Percentiles rank a stretch among this genome's conserved stretches.
Evolutionary conservation across 768 basidiomycete genomes (phyloP).

Genomic region (Mycena rebaudengoi): DNA sequence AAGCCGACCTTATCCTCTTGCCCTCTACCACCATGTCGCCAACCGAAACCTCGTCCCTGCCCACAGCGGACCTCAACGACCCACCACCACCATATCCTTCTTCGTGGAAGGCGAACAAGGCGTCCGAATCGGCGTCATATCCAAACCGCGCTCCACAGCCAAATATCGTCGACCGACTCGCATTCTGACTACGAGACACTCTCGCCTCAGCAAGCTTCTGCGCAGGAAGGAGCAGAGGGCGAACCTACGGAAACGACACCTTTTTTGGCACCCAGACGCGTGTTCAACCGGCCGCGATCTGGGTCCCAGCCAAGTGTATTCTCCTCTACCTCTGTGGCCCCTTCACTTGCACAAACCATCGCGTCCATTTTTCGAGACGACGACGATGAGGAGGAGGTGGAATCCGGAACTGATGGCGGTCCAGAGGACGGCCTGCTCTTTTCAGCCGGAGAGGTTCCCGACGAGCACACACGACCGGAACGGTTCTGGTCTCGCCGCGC

Average conservation of each 20-base stretch:
- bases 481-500: constrained; percentile 43
- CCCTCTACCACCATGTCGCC: too few relatives aligned
- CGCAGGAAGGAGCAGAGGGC: constrained; percentile 33
- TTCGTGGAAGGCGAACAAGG: constrained; percentile 39
- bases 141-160: constrained; percentile 36
- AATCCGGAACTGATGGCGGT: constrained; percentile 21
- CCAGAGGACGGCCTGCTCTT: constrained; percentile 22
- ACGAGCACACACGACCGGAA: constrained; percentile 4
- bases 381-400: constrained; percentile 42
- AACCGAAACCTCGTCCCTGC: too few relatives aligned
- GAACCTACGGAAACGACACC: constrained; percentile 60
- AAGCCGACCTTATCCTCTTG: too few relatives aligned
- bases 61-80: constrained; percentile 47
- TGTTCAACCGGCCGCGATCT: constrained; percentile 55
- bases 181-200: constrained; percentile 45
- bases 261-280: constrained; percentile 45
- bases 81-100: constrained; percentile 80
- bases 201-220: constrained; percentile 27
- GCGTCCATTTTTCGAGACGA: constrained; percentile 73
- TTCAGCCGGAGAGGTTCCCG: constrained; percentile 20
- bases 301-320: constrained; percentile 65
- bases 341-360: constrained; percentile 74
- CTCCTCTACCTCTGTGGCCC: constrained; percentile 59
- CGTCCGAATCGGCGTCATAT: constrained; percentile 40
- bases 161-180: constrained; percentile 43